Evolutionary conservation across 352 stramenopile species (phyloP).

Genomic region (Pythium utonaiense): DNA sequence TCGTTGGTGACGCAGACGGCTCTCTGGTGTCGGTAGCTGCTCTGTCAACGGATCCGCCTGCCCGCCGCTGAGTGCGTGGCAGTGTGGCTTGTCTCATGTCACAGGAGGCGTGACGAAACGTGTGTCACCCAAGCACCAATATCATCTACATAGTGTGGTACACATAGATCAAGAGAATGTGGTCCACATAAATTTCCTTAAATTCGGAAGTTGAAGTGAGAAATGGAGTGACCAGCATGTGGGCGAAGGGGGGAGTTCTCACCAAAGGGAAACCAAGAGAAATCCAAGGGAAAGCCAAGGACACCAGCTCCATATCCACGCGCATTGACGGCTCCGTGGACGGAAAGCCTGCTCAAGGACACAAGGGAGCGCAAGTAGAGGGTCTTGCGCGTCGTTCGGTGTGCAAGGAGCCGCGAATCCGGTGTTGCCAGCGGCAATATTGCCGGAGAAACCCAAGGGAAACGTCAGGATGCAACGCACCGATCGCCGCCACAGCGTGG

Average conservation of each 20-base stretch:
- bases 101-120: not conserved
- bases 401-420: not conserved
- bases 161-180: slow-evolving; percentile 4
- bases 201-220: slow-evolving; percentile 26
- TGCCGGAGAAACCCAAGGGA: not conserved
- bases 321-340: not conserved
- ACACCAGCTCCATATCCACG: not conserved
- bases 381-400: not conserved
- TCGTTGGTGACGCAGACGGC: slow-evolving; percentile 2
- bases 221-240: slow-evolving; percentile 3
- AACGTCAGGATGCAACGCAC: not conserved
- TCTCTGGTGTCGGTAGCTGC: not conserved
- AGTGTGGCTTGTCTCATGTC: slow-evolving; percentile 5
- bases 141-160: not conserved
- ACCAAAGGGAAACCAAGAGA: not conserved
- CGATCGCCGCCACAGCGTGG: not conserved
- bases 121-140: not conserved
- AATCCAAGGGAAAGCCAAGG: slow-evolving; percentile 6
- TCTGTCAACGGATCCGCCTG: not conserved
- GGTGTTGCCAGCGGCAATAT: not conserved
- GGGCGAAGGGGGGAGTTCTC: not conserved
- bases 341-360: not conserved
- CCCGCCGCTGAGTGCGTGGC: not conserved
- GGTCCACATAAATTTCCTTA: slow-evolving; percentile 12
- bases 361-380: not conserved